phyloP scores from a whole-genome alignment of 192 early-diverging fungal genomes.

The Entomortierella lignicola region DNA sequence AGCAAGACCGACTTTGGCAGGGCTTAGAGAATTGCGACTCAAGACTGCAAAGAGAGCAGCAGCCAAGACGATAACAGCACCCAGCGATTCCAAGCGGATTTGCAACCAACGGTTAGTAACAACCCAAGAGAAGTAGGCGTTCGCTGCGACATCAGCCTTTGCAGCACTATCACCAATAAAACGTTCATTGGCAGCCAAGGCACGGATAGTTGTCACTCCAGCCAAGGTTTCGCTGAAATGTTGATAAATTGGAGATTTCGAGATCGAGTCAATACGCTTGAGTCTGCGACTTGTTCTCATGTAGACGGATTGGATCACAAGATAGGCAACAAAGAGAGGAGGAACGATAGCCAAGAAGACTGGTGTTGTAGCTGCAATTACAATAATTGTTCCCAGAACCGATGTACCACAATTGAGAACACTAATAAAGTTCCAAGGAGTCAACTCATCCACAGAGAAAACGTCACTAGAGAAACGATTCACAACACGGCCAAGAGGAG shows the following conservation, averaged over 20 bases:
- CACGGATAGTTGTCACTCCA: slow-evolving; percentile 84
- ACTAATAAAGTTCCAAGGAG: slow-evolving; percentile 61
- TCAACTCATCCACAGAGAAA: slow-evolving; percentile 78
- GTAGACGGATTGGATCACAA: slow-evolving; percentile 69
- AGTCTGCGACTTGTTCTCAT: slow-evolving; percentile 79
- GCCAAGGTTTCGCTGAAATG: slow-evolving; percentile 75
- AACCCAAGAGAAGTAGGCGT: slow-evolving; percentile 82
- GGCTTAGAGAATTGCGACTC: slow-evolving; percentile 66
- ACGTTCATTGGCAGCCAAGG: slow-evolving; percentile 70
- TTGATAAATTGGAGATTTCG: slow-evolving; percentile 86
- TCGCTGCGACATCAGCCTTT: slow-evolving; percentile 71
- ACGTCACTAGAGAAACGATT: slow-evolving; percentile 93
- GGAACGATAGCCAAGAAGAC: slow-evolving; percentile 62
- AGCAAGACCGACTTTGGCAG: slow-evolving; percentile 74
- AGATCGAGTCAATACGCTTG: slow-evolving; percentile 85
- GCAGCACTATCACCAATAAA: slow-evolving; percentile 69
- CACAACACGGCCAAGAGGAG: slow-evolving; percentile 86
- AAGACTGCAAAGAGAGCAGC: slow-evolving; percentile 81
- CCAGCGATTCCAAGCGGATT: slow-evolving; percentile 83
- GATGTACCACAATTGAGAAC: slow-evolving; percentile 47
- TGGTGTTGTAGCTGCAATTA: slow-evolving; percentile 58
- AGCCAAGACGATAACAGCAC: slow-evolving; percentile 82
- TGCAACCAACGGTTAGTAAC: slow-evolving; percentile 77
- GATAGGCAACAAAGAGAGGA: slow-evolving; percentile 61
- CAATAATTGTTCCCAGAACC: slow-evolving; percentile 52